Evolutionary conservation across 2,329 filamentous ascomycete species (phyloP).

Genomic region (Madurella fahalii): DNA sequence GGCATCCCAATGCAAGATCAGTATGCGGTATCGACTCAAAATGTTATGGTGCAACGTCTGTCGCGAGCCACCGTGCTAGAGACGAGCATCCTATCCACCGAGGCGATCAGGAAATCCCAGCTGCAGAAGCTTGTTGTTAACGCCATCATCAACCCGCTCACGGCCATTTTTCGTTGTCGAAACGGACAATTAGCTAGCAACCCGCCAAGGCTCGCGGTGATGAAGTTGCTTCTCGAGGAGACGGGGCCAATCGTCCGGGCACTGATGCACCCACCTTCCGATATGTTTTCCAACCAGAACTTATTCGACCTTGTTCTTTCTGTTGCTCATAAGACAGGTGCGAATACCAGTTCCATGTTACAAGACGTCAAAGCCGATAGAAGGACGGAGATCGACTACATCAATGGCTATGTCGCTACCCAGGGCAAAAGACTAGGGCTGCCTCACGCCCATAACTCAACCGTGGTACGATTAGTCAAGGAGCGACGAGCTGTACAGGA

Average conservation of each 20-base stretch:
- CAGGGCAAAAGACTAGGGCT: constrained; percentile 4
- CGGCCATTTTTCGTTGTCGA: constrained; percentile 42
- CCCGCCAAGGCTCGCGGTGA: not conserved
- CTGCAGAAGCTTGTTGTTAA: constrained; percentile 63
- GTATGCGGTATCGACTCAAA: not conserved
- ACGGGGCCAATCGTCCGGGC: constrained; percentile 9
- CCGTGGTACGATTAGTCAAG: not conserved
- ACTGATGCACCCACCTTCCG: not conserved
- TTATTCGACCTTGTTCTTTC: not conserved
- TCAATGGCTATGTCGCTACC: constrained; percentile 17
- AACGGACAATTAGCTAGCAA: constrained; percentile 12
- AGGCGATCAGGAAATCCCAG: constrained; percentile 14
- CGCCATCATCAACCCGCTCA: constrained; percentile 63
- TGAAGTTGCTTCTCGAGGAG: constrained; percentile 10
- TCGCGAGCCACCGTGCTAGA: not conserved
- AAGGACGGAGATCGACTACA: constrained; percentile 19
- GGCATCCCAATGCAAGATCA: not conserved
- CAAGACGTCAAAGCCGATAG: constrained; percentile 28
- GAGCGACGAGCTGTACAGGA: not conserved
- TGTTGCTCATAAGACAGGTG: constrained; percentile 26
- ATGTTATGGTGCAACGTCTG: not conserved
- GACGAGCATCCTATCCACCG: not conserved
- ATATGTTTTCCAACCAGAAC: constrained; percentile 1
- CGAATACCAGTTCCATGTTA: constrained; percentile 35
- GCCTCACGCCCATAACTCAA: not conserved